Base-by-base conservation (phyloP, 164 flowering plant species). In the Magnolia sinica region DNA sequence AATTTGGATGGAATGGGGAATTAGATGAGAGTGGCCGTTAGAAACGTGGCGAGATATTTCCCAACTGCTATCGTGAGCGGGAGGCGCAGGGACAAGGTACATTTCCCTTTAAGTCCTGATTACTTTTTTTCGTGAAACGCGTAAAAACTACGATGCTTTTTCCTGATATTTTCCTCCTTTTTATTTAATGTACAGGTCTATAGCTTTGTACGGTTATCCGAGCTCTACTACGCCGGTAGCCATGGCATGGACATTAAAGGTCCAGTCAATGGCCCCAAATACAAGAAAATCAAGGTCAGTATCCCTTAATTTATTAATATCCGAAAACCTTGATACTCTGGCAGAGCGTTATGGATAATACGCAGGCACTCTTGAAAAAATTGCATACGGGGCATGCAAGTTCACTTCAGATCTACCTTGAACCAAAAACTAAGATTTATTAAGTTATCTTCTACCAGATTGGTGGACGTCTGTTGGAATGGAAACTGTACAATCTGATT, bases 211-310 rank as follows among this genome's bases (percentile, higher is more conserved):
- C 84, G 73, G 75, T 76, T 93, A 70, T 77, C 86, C 11, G 94
- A 89, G 81, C 90, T 93, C 23, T 92, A 89, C 79, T 93, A 93
- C 69, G 98, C 98, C 1, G 98, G 96, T 0, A 93, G 98, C 78
- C 98, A 93, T 83, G 98, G 98, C 11, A 93, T 93, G 98, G 98
- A 93, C 88, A 93, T 93, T 64, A 87, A 81, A 78, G 96, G 93
- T 64, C 98, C 98, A 58, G 74, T 87, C 58, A 86, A 83, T 76
- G 81, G 78, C 55, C 77, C 65, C 52, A 80, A 82, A 75, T 78
- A 85, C 81, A 81, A 77, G 61, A 87, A 84, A 75, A 89, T 86
- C 45, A 81, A 84, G 68, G 31, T 68, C 19, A 37, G 14, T 14
- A 68, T 3, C 49, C 49, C 18, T 11, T 55, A 13, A 9, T 55